Percentiles rank a stretch among this genome's conserved stretches.
Conservation (phyloP, 257 asterid species). For the Voacanga thouarsii region DNA sequence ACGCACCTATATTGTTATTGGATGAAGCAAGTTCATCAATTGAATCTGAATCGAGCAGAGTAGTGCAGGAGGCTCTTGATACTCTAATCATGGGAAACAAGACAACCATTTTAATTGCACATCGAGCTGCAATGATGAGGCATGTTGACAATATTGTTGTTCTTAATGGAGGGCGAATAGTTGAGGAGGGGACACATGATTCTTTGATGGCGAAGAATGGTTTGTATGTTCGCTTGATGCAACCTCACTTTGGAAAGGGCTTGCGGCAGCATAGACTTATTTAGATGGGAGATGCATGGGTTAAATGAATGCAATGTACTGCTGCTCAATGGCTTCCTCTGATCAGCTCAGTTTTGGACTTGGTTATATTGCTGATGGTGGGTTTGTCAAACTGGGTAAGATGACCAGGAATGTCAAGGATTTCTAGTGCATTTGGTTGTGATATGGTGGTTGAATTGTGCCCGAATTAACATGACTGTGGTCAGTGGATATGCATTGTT, state of each 20-base stretch:
- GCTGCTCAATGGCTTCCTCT: constrained; percentile 1
- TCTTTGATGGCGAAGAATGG: constrained; percentile 69
- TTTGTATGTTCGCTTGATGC: constrained; percentile 92
- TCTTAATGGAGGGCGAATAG: constrained; percentile 92
- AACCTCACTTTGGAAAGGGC: constrained; percentile 95
- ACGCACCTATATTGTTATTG: constrained; percentile 86
- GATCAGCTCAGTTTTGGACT: constrained; percentile 12
- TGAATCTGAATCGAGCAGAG: constrained; percentile 95
- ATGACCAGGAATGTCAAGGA: constrained; percentile 7
- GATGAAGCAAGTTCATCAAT: constrained; percentile 98
- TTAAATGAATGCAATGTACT: background rate
- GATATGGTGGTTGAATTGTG: background rate
- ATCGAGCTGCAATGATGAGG: constrained; percentile 98
- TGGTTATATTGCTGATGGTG: constrained; percentile 15
- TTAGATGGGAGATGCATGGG: constrained; percentile 20
- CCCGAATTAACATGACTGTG: constrained; percentile 11
- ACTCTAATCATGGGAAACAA: constrained; percentile 97
- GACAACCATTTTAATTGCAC: constrained; percentile 92
- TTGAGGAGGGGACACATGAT: constrained; percentile 95
- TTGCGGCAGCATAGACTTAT: constrained; percentile 55
- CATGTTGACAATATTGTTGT: constrained; percentile 97
- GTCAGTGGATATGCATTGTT: constrained; percentile 14
- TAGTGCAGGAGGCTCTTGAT: constrained; percentile 95
- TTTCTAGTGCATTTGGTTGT: background rate
- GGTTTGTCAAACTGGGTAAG: constrained; percentile 6